Conservation (phyloP, 169 alveolate genomes). For the Plasmodium fragile region DNA sequence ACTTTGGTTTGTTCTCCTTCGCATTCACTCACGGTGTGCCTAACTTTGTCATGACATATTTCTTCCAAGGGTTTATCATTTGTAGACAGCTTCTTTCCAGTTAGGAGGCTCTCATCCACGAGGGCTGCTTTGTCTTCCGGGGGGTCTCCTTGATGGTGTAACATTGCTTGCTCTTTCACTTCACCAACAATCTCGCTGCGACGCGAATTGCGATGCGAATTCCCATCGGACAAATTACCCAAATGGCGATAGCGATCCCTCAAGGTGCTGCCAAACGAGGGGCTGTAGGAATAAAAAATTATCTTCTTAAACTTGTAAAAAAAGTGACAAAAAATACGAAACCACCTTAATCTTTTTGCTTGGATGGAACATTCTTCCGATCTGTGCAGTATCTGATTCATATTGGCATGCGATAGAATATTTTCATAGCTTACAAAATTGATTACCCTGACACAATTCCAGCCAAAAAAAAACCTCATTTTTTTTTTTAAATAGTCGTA, state of each 20-base stretch:
- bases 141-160: not conserved
- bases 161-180: not conserved
- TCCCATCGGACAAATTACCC: not conserved
- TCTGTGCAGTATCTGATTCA: not conserved
- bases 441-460: conserved; percentile 34
- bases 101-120: not conserved
- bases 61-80: not conserved
- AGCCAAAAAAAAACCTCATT: conserved; percentile 25
- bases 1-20: not conserved
- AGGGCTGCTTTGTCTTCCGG: not conserved
- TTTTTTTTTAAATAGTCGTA: conserved; percentile 24
- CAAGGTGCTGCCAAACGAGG: conserved; percentile 1
- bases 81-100: not conserved
- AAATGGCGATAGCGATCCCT: conserved; percentile 2
- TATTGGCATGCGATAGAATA: conserved; percentile 8
- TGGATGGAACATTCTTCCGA: conserved; percentile 3
- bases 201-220: not conserved
- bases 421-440: conserved; percentile 61
- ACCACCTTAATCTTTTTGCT: conserved; percentile 36
- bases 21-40: not conserved
- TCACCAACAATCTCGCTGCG: not conserved
- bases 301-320: conserved; percentile 54
- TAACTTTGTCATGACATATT: not conserved
- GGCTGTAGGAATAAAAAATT: conserved; percentile 42
- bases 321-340: conserved; percentile 34